A percentile compares a stretch with the other conserved stretches of the same genome.
phyloP scores from a whole-genome alignment of 1,139 yeast genomes.

The Cylindricascospora bacillispora region DNA sequence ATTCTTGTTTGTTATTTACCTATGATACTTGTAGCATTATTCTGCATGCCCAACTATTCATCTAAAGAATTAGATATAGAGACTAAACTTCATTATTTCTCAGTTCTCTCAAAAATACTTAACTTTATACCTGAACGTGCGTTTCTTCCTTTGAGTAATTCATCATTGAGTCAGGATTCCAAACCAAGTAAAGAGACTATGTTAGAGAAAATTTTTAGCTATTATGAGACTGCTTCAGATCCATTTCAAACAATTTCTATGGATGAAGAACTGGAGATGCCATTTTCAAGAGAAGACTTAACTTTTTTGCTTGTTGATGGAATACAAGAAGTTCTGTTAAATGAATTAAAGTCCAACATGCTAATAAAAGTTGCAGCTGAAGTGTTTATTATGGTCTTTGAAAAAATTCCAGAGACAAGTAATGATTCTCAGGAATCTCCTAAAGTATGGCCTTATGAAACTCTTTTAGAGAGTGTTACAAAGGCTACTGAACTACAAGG shows the following conservation, averaged over 20 bases:
- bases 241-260: constrained; percentile 6
- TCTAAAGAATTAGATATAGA: constrained; percentile 1
- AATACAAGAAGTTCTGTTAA: constrained; percentile 28
- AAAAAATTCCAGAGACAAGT: constrained; percentile 34
- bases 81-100: background rate
- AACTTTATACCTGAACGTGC: constrained; percentile 49
- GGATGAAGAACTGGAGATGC: constrained; percentile 23
- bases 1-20: constrained; percentile 72
- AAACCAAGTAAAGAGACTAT: constrained; percentile 13
- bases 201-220: constrained; percentile 22
- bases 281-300: constrained; percentile 35
- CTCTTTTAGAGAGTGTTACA: constrained; percentile 28
- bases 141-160: constrained; percentile 35
- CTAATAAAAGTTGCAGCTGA: constrained; percentile 27
- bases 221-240: constrained; percentile 22
- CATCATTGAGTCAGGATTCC: constrained; percentile 19
- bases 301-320: constrained; percentile 31
- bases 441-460: constrained; percentile 22
- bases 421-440: constrained; percentile 7
- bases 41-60: constrained; percentile 17
- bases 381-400: constrained; percentile 33
- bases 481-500: constrained; percentile 20
- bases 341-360: constrained; percentile 13
- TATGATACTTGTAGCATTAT: constrained; percentile 40
- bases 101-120: constrained; percentile 23